Conservation (phyloP, 768 basidiomycete genomes). For the Leucogyrophana mollusca region DNA sequence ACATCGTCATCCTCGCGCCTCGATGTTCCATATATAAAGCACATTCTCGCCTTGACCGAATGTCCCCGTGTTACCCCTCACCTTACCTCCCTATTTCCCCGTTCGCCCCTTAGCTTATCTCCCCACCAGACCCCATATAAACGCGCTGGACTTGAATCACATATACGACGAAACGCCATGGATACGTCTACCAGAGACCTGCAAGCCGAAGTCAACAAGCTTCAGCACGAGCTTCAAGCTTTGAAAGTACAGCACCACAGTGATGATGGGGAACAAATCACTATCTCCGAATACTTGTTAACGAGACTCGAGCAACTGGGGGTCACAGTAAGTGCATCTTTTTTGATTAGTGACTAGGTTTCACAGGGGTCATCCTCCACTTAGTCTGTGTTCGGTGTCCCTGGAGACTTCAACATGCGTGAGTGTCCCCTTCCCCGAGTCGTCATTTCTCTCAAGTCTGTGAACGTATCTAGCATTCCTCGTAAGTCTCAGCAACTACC, state of each 20-base stretch:
- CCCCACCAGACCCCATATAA: too few species aligned
- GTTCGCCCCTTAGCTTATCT: too few species aligned
- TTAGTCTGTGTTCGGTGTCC: slow-evolving; percentile 80
- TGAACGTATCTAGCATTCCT: slow-evolving; percentile 19
- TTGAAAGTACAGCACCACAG: slow-evolving; percentile 26
- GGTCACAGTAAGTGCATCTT: slow-evolving; percentile 46
- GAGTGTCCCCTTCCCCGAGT: slow-evolving; percentile 14
- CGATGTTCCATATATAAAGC: too few species aligned
- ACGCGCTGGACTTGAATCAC: background rate
- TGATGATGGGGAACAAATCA: slow-evolving; percentile 41
- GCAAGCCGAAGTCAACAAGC: slow-evolving; percentile 45
- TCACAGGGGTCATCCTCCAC: background rate
- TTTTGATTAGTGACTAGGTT: background rate
- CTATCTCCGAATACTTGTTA: slow-evolving; percentile 60
- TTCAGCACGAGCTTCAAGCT: slow-evolving; percentile 44
- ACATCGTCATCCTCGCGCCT: too few species aligned
- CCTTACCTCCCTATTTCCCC: too few species aligned
- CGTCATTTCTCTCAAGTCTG: background rate
- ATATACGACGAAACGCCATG: slow-evolving; percentile 20
- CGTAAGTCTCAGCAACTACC: slow-evolving; percentile 14
- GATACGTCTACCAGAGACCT: slow-evolving; percentile 19
- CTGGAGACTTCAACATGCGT: slow-evolving; percentile 85
- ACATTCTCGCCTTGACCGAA: too few species aligned
- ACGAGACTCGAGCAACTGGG: slow-evolving; percentile 62
- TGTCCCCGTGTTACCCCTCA: too few species aligned